A percentile compares a stretch with the other conserved stretches of the same genome.
Evolutionary conservation across 2,329 filamentous ascomycete species (phyloP).

Genomic region (Colletotrichum sp.): DNA sequence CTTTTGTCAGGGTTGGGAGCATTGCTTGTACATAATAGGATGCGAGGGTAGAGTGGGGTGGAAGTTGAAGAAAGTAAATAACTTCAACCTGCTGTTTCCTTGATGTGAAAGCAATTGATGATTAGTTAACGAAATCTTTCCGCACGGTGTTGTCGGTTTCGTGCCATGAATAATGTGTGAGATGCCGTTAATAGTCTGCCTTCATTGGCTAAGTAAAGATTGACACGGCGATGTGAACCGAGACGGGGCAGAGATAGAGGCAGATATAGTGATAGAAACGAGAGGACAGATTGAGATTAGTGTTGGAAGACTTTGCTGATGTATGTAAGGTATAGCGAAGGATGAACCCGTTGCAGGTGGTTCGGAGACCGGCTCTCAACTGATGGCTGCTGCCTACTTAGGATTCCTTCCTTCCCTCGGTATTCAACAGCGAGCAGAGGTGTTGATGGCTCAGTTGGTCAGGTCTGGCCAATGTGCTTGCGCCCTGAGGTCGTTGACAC

Average conservation of each 20-base stretch:
- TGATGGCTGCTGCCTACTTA: background rate
- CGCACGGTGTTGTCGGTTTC: background rate
- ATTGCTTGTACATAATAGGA: conserved; percentile 46
- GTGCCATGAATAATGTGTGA: background rate
- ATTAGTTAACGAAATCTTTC: background rate
- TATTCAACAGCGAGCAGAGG: background rate
- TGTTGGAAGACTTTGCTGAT: background rate
- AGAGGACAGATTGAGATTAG: background rate
- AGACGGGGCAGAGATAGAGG: background rate
- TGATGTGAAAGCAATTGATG: background rate
- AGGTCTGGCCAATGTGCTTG: background rate
- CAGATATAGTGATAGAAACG: background rate
- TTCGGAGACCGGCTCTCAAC: accelerated
- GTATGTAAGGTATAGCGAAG: accelerated
- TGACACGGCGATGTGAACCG: accelerated
- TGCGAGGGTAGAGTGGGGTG: conserved; percentile 16
- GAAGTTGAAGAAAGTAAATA: conserved; percentile 25
- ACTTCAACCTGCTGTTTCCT: conserved; percentile 3
- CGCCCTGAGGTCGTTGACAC: background rate
- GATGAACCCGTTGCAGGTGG: background rate
- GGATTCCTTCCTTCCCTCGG: accelerated
- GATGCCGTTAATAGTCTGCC: accelerated
- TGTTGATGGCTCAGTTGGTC: background rate
- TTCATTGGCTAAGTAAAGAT: background rate
- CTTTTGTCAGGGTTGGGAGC: conserved; percentile 33